phyloP scores from a whole-genome alignment of 257 asterid species.

The Nicotiana attenuata region DNA sequence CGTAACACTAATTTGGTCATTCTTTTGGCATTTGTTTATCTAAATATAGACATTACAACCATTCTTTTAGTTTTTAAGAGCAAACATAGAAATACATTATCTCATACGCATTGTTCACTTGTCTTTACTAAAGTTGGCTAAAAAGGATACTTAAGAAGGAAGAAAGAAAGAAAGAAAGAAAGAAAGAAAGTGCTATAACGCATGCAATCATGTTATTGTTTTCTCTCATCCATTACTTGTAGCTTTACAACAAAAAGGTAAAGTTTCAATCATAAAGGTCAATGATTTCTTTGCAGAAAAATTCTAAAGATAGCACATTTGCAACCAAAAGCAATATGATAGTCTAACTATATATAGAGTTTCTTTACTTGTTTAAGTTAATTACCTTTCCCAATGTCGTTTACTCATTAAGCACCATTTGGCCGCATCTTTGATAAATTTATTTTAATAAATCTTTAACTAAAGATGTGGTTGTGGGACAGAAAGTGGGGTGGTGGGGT shows the following conservation, averaged over 20 bases:
- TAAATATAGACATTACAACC: not conserved
- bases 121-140: not conserved
- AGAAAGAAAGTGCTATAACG: not conserved
- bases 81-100: not conserved
- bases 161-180: conserved; percentile 3
- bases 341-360: not conserved
- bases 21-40: not conserved
- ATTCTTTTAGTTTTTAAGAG: not conserved
- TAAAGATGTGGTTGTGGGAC: not conserved
- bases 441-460: not conserved
- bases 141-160: conserved; percentile 7
- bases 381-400: not conserved
- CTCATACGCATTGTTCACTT: not conserved
- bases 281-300: not conserved
- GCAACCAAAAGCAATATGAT: not conserved
- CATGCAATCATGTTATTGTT: not conserved
- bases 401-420: not conserved
- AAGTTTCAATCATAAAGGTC: conserved; percentile 4
- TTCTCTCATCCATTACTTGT: not conserved
- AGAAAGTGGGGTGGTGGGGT: not conserved
- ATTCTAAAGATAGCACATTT: not conserved
- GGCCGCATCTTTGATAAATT: not conserved
- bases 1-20: not conserved
- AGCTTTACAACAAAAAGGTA: not conserved
- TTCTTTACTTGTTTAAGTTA: not conserved